Evolutionary conservation across 2,329 filamentous ascomycete genomes (phyloP).

Genomic region (Colletotrichum musicola): DNA sequence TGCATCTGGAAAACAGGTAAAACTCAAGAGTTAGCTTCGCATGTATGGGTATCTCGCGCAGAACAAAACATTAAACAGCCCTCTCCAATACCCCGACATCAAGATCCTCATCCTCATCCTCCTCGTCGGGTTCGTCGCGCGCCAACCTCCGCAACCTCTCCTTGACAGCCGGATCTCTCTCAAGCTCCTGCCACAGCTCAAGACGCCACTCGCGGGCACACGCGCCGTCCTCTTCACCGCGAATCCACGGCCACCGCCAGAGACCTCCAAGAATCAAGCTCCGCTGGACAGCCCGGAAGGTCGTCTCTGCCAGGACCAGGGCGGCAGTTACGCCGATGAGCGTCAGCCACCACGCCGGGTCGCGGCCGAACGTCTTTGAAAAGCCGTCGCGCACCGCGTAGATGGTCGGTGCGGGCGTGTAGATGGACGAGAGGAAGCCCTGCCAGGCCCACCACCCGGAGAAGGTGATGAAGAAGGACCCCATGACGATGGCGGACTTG

Average conservation of each 20-base stretch:
- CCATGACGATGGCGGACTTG: slow-evolving; percentile 74
- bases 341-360: slow-evolving; percentile 80
- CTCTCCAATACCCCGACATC: background rate
- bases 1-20: too few relatives aligned
- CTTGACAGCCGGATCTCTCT: slow-evolving; percentile 61
- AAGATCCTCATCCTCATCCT: slow-evolving; percentile 3
- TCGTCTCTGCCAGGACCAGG: slow-evolving; percentile 75
- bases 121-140: slow-evolving; percentile 43
- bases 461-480: slow-evolving; percentile 69
- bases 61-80: slow-evolving; percentile 14
- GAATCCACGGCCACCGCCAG: slow-evolving; percentile 62
- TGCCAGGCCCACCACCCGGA: slow-evolving; percentile 82
- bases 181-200: slow-evolving; percentile 70
- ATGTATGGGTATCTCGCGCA: slow-evolving; percentile 29
- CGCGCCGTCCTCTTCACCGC: slow-evolving; percentile 41
- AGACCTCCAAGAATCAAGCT: slow-evolving; percentile 59
- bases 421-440: slow-evolving; percentile 75
- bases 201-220: slow-evolving; percentile 62
- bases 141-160: slow-evolving; percentile 58
- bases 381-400: slow-evolving; percentile 81
- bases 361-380: slow-evolving; percentile 73
- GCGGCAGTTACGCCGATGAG: slow-evolving; percentile 73
- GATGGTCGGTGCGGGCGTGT: slow-evolving; percentile 57
- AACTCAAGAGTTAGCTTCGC: too few relatives aligned
- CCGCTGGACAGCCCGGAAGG: slow-evolving; percentile 64